phyloP scores from a whole-genome alignment of 1,284 basidiomycete genomes.

The Irpex sp. region DNA sequence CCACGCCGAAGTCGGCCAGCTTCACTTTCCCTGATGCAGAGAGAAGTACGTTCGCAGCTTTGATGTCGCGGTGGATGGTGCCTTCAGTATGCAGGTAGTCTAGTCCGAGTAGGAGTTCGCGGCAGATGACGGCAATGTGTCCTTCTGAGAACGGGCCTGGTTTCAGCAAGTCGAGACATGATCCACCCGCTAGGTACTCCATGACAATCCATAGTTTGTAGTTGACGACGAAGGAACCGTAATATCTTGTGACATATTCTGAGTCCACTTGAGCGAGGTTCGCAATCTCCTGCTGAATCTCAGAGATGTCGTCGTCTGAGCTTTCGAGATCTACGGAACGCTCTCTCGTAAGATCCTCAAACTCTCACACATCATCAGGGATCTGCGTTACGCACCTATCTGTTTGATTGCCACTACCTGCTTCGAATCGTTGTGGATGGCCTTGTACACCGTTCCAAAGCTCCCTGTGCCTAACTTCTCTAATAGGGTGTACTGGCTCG shows the following conservation, averaged over 20 bases:
- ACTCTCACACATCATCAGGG: not conserved
- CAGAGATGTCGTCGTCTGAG: slow-evolving; percentile 92
- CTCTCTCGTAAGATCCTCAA: slow-evolving; percentile 3
- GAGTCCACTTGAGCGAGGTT: slow-evolving; percentile 95
- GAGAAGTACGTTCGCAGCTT: slow-evolving; percentile 94
- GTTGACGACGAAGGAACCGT: slow-evolving; percentile 93
- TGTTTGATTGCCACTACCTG: slow-evolving; percentile 98
- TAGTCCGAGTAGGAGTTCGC: slow-evolving; percentile 90
- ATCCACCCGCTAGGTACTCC: slow-evolving; percentile 99
- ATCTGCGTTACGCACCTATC: slow-evolving; percentile 62
- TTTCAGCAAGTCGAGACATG: slow-evolving; percentile 93
- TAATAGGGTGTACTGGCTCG: slow-evolving; percentile 86
- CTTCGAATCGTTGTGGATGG: slow-evolving; percentile 89
- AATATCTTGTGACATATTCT: slow-evolving; percentile 94
- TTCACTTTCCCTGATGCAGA: slow-evolving; percentile 92
- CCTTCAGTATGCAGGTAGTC: slow-evolving; percentile 94
- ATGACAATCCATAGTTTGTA: slow-evolving; percentile 99
- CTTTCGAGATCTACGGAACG: slow-evolving; percentile 68
- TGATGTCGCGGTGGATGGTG: slow-evolving; percentile 98
- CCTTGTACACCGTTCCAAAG: slow-evolving; percentile 97
- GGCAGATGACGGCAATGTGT: slow-evolving; percentile 92
- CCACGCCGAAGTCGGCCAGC: slow-evolving; percentile 95
- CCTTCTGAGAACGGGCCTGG: slow-evolving; percentile 87
- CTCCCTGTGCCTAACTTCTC: slow-evolving; percentile 98
- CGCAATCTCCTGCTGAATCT: slow-evolving; percentile 97